Conservation (phyloP, 352 stramenopile genomes). For the Phytophthora tubulina region DNA sequence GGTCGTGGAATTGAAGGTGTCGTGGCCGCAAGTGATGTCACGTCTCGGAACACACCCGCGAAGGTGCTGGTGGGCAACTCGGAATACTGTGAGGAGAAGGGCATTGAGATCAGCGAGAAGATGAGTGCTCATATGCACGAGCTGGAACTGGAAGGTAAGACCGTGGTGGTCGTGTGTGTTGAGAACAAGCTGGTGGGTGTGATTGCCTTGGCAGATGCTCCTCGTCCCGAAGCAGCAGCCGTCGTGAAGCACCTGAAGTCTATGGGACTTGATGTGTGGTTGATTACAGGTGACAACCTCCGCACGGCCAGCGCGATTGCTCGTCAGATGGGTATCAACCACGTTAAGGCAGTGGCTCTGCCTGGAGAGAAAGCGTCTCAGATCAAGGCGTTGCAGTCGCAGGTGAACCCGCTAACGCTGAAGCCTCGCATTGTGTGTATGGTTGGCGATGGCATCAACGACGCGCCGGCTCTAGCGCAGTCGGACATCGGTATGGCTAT, state of each 20-base stretch:
- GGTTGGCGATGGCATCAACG: conserved; percentile 96
- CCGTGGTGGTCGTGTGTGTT: conserved; percentile 82
- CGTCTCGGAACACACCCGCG: conserved; percentile 29
- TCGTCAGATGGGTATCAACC: conserved; percentile 89
- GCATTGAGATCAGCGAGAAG: conserved; percentile 67
- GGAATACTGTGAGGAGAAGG: conserved; percentile 84
- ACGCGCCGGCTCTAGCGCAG: conserved; percentile 93
- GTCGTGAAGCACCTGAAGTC: conserved; percentile 82
- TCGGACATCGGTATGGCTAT: conserved; percentile 94
- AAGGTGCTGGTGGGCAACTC: conserved; percentile 81
- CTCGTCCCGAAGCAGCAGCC: conserved; percentile 73
- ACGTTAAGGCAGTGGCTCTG: conserved; percentile 89
- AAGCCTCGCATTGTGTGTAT: conserved; percentile 91
- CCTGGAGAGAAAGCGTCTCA: conserved; percentile 95
- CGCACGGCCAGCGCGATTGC: conserved; percentile 92
- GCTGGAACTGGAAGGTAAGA: conserved; percentile 88
- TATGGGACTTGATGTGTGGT: conserved; percentile 87
- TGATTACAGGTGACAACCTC: conserved; percentile 94
- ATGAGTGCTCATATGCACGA: conserved; percentile 84
- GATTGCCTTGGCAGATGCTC: conserved; percentile 81
- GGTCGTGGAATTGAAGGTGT: conserved; percentile 83
- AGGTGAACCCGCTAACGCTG: conserved; percentile 73
- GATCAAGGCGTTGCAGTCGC: conserved; percentile 87
- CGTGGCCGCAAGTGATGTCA: conserved; percentile 44
- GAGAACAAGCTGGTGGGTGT: conserved; percentile 76